Percentiles rank a stretch among this genome's conserved stretches.
Conservation (phyloP, 805 yeast species). For the Myxozyma lipomycoides region DNA sequence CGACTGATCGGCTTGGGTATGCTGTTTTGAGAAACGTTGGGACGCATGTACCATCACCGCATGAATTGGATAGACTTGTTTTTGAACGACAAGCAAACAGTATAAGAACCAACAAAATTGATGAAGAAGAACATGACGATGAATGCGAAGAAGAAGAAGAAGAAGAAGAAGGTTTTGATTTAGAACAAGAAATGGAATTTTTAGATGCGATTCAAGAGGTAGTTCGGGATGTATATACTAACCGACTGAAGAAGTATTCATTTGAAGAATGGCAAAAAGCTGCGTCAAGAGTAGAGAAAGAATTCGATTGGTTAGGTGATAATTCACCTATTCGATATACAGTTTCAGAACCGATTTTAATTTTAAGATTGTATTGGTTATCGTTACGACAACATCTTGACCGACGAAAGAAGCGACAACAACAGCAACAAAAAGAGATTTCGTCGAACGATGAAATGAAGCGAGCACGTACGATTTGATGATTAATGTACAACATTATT, state of each 20-base stretch:
- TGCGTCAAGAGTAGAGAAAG: constrained; percentile 35
- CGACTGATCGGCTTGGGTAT: constrained; percentile 6
- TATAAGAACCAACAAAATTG: not conserved
- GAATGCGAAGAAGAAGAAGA: not conserved
- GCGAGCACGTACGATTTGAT: not conserved
- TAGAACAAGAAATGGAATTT: not conserved
- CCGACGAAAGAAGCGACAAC: not conserved
- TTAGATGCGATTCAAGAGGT: constrained; percentile 11
- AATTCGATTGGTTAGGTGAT: constrained; percentile 60
- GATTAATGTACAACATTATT: not conserved
- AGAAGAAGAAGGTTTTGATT: not conserved
- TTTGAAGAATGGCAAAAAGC: constrained; percentile 53
- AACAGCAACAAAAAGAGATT: not conserved
- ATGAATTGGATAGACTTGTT: not conserved
- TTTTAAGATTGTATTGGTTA: constrained; percentile 32
- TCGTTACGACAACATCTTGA: not conserved
- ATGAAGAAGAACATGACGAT: not conserved
- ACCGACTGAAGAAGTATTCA: constrained; percentile 44
- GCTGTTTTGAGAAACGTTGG: constrained; percentile 5
- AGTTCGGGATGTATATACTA: constrained; percentile 9
- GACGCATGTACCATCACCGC: not conserved
- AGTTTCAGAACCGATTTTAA: constrained; percentile 61
- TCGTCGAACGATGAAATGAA: not conserved
- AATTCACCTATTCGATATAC: constrained; percentile 68
- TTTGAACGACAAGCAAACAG: not conserved